These are phyloP conservation scores for Fusarium mexicanum DNA, from an alignment of 2,329 filamentous ascomycete species.

Conservation along the genomic window DNA sequence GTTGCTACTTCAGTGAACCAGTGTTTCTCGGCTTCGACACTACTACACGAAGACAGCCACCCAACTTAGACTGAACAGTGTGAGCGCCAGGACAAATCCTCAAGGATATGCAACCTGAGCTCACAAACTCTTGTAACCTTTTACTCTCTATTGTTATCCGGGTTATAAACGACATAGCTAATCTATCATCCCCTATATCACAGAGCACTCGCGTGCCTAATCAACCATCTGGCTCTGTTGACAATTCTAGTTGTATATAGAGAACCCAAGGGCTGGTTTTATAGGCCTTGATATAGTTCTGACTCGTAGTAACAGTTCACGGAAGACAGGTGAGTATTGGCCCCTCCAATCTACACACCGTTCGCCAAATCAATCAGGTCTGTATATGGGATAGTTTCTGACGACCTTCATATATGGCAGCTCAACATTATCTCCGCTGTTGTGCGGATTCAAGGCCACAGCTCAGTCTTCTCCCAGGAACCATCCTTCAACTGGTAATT, in stretches of 20 bases:
- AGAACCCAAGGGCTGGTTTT: background rate
- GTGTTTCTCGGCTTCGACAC: background rate
- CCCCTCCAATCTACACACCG: background rate
- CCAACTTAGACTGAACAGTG: background rate
- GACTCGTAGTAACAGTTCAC: background rate
- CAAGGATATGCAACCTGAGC: background rate
- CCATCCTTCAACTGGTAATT: conserved; percentile 68
- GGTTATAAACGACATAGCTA: background rate
- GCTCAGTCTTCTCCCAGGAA: conserved; percentile 74
- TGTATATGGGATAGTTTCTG: background rate
- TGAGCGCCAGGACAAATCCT: background rate
- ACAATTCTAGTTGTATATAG: background rate
- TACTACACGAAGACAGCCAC: too few species aligned
- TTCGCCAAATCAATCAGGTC: background rate
- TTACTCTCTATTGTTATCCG: background rate
- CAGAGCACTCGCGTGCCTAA: background rate
- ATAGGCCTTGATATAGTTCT: background rate
- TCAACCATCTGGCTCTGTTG: background rate
- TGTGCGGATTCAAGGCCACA: conserved; percentile 66
- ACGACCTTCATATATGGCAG: background rate
- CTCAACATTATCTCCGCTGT: background rate
- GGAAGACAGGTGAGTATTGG: background rate
- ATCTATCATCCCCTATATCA: background rate
- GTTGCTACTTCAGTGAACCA: background rate
- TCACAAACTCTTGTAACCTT: too few species aligned